Percentiles rank a stretch among this genome's conserved stretches.
These are phyloP conservation scores for Irpex lacteus DNA, from an alignment of 1,284 basidiomycete genomes.

Conservation along the genomic window DNA sequence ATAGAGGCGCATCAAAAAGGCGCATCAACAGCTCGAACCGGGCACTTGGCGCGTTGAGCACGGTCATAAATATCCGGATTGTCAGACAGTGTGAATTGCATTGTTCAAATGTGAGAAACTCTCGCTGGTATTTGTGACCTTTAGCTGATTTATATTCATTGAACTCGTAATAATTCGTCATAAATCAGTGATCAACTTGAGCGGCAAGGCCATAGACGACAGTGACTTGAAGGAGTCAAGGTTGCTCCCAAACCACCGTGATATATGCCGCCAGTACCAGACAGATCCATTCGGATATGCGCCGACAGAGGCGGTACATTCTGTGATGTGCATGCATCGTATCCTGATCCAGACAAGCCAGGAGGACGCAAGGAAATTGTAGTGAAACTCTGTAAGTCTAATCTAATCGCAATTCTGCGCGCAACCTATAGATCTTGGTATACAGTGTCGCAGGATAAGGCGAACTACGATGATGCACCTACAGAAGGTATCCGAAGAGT, in stretches of 20 bases:
- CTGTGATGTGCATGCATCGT: conserved; percentile 81
- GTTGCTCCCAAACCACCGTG: background rate
- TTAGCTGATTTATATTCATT: too few species aligned
- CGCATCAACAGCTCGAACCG: background rate
- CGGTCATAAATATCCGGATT: background rate
- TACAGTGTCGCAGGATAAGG: conserved; percentile 82
- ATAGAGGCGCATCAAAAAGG: background rate
- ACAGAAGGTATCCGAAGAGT: conserved; percentile 94
- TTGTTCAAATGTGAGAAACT: too few species aligned
- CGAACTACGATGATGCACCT: conserved; percentile 91
- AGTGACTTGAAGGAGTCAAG: background rate
- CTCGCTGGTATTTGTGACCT: too few species aligned
- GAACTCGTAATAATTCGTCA: too few species aligned
- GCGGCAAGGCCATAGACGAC: background rate
- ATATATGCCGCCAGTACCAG: conserved; percentile 41
- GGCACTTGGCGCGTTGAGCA: background rate
- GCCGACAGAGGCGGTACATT: conserved; percentile 74
- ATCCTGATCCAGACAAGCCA: conserved; percentile 63
- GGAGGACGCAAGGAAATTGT: conserved; percentile 69
- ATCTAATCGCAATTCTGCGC: background rate
- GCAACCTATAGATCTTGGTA: background rate
- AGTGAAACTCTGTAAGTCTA: conserved; percentile 71
- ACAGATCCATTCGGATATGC: conserved; percentile 57
- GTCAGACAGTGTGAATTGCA: too few species aligned
- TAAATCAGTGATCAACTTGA: too few species aligned